Percentiles rank a stretch among this genome's conserved stretches.
These are phyloP conservation scores for Ligustrum vulgare DNA, from an alignment of 257 asterid species.

Conservation along the genomic window DNA sequence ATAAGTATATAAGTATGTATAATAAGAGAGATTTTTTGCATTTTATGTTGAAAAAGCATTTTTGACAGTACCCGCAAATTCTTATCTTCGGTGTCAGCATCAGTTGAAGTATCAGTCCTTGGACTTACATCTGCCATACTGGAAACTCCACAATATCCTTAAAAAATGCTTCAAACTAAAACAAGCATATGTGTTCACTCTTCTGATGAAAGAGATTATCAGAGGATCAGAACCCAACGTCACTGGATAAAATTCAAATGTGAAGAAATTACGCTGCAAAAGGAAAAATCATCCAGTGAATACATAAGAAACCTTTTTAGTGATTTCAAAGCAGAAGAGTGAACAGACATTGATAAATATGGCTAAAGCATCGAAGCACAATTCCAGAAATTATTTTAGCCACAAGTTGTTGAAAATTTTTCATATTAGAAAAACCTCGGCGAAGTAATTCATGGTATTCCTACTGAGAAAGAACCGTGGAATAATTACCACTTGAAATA, in stretches of 20 bases:
- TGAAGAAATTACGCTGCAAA: conserved; percentile 11
- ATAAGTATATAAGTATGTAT: not conserved
- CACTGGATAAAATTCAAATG: conserved; percentile 1
- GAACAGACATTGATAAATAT: not conserved
- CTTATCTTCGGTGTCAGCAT: conserved; percentile 93
- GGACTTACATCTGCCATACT: conserved; percentile 86
- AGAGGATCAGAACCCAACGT: conserved; percentile 9
- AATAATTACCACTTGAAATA: not conserved
- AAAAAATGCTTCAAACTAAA: conserved; percentile 26
- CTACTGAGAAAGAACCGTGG: not conserved
- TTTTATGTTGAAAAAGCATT: not conserved
- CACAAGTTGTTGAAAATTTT: not conserved
- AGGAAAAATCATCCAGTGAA: not conserved
- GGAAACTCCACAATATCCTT: conserved; percentile 33
- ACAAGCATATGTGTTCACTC: conserved; percentile 24
- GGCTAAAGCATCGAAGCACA: not conserved
- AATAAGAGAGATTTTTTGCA: not conserved
- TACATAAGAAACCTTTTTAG: not conserved
- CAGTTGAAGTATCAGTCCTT: conserved; percentile 83
- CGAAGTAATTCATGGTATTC: not conserved
- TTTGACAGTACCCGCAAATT: conserved; percentile 52
- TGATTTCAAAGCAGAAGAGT: not conserved
- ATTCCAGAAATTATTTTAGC: not conserved
- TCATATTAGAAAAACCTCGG: not conserved
- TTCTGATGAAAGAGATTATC: conserved; percentile 11